Percentiles rank a stretch among this genome's conserved stretches.
phyloP scores from a whole-genome alignment of 306 rosid species.

The Prunus davidiana region DNA sequence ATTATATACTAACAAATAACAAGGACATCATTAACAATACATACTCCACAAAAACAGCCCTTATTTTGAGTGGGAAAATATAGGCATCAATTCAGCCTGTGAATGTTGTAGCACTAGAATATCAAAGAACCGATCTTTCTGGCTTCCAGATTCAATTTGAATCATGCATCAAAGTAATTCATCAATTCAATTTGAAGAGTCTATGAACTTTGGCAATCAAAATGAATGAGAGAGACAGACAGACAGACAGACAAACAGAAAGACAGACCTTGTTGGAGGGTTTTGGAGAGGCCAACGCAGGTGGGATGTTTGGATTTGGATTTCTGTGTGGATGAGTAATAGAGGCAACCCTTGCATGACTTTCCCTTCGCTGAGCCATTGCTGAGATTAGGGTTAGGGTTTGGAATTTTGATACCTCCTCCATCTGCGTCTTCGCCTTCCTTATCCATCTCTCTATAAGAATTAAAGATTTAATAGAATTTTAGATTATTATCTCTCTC shows the following conservation, averaged over 20 bases:
- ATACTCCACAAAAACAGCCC: neutral
- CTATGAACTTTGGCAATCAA: neutral
- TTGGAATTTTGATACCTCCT: constrained; percentile 22
- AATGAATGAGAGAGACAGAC: too few species aligned
- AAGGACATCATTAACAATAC: neutral
- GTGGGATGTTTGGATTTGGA: constrained; percentile 63
- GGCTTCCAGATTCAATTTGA: neutral
- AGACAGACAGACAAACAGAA: neutral
- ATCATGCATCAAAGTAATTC: neutral
- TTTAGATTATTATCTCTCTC: neutral
- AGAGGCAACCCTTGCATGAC: constrained; percentile 77
- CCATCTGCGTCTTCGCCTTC: constrained; percentile 28
- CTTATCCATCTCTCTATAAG: neutral
- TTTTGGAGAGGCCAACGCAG: constrained; percentile 62
- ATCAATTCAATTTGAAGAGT: neutral
- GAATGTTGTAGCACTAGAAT: neutral
- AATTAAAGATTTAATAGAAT: neutral
- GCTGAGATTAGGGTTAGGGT: constrained; percentile 24
- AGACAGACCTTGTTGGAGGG: constrained; percentile 55
- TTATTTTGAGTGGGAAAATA: neutral
- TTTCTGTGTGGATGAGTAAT: constrained; percentile 62
- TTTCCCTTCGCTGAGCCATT: constrained; percentile 40
- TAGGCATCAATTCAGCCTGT: neutral
- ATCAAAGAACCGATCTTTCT: neutral
- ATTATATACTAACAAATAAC: neutral